Conservation (phyloP, 768 basidiomycete species). For the Zangia roseola region DNA sequence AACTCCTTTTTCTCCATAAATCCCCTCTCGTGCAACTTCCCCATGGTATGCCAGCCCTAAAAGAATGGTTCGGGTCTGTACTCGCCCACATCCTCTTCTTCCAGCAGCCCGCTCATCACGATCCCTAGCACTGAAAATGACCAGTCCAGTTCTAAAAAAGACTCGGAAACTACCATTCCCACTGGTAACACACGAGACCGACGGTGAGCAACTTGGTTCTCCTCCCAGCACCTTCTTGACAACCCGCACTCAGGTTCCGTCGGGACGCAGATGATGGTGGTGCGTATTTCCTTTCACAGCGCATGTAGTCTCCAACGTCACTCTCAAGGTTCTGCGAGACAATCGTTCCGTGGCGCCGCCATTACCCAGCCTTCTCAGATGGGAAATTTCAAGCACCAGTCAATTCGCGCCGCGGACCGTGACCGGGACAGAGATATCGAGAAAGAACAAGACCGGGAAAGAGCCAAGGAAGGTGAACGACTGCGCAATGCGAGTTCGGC, state of each 20-base stretch:
- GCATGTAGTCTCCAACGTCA: constrained; percentile 3
- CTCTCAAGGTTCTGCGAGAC: constrained; percentile 53
- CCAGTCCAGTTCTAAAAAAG: constrained; percentile 49
- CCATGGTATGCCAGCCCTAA: constrained; percentile 74
- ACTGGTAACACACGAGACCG: constrained; percentile 60
- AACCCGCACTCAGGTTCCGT: constrained; percentile 52
- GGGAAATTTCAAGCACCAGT: constrained; percentile 92
- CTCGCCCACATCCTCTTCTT: constrained; percentile 12
- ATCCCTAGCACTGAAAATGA: constrained; percentile 47
- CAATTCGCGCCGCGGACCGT: constrained; percentile 65
- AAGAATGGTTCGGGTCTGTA: constrained; percentile 86
- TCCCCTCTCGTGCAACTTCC: constrained; percentile 78
- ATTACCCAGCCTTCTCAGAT: constrained; percentile 85
- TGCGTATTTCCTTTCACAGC: constrained; percentile 30
- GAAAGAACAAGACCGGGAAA: constrained; percentile 51
- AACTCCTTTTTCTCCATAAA: constrained; percentile 64
- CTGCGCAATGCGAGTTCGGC: constrained; percentile 58
- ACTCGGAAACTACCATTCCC: constrained; percentile 54
- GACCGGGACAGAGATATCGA: constrained; percentile 48
- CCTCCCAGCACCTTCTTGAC: constrained; percentile 6
- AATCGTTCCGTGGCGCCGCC: constrained; percentile 61
- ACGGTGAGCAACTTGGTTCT: constrained; percentile 44
- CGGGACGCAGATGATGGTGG: constrained; percentile 76
- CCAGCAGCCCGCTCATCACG: constrained; percentile 18
- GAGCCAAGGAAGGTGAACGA: constrained; percentile 76